Evolutionary conservation across 768 basidiomycete genomes (phyloP), one percentile per base, ranked within the genome.

Genomic region (Mycena latifolia): DNA sequence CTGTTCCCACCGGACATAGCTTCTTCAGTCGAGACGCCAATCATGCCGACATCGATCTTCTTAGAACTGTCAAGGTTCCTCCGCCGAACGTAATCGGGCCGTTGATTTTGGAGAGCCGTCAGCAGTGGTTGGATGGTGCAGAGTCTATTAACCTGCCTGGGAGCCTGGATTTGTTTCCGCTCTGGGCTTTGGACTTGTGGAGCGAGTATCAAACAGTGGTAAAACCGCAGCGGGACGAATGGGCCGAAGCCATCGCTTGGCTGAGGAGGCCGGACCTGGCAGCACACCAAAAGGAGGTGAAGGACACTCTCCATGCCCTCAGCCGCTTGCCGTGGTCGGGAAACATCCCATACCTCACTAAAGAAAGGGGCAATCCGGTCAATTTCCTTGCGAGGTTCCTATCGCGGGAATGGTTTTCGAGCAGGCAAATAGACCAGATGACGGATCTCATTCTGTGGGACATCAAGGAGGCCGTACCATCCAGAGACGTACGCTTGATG

Each of bases 381-480:
- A 17, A 24, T 12, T 53, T 33, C 2, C 35, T 53, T 17, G n/a
- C 52, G 2, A 18, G 11, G n/a, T 53, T 35, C n/a, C 29, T 53
- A 31, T 53, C 52, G 22, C 22, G 52, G 52, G 33, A 53, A 5
- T 53, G 52, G 52, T 54, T 54, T 22, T 7, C 53, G 22, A 54
- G 37, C 25, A 9, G 11, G 6, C 53, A 54, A 15, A 54, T 54
- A 1, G 53, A 54, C 25, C 53, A 54, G n/a, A 54, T 54, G 53
- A 20, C 33, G 4, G 53, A 54, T 17, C 24, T 39, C 15, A 15
- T 54, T 12, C 15, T 54, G 37, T 25, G 18, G 15, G 53, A 39
- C 24, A 39, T 54, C 53, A 22, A 41, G 24, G 8, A 25, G 14
- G 22, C 14, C 3, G 11, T 2, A 27, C 33, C 53, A 3, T 2